phyloP scores from a whole-genome alignment of 352 stramenopile species.

The Globisporangium alternatum region DNA sequence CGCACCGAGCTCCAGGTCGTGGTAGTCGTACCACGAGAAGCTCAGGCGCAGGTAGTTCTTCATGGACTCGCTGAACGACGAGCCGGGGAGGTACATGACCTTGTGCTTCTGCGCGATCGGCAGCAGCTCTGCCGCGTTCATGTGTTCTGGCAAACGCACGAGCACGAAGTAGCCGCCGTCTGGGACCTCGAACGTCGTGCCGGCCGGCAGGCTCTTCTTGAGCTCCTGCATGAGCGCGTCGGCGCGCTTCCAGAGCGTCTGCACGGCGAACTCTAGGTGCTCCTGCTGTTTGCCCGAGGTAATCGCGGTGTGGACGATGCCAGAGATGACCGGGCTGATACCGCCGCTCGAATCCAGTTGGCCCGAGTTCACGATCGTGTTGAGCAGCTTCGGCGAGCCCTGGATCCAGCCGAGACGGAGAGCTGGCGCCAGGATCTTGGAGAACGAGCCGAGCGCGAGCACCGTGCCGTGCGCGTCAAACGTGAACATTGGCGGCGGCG shows the following conservation, averaged over 20 bases:
- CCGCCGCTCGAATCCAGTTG: slow-evolving; percentile 92
- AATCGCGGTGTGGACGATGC: slow-evolving; percentile 81
- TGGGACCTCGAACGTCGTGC: slow-evolving; percentile 70
- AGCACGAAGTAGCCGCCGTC: slow-evolving; percentile 90
- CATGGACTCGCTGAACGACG: slow-evolving; percentile 83
- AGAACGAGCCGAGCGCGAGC: slow-evolving; percentile 92
- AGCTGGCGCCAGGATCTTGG: slow-evolving; percentile 93
- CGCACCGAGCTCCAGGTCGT: slow-evolving; percentile 74
- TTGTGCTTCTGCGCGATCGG: slow-evolving; percentile 84
- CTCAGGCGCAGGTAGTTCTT: slow-evolving; percentile 87
- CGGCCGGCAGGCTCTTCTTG: slow-evolving; percentile 52
- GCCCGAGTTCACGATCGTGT: slow-evolving; percentile 76
- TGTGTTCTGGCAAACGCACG: slow-evolving; percentile 71
- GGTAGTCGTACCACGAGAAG: slow-evolving; percentile 86
- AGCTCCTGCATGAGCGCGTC: slow-evolving; percentile 78
- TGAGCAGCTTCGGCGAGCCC: slow-evolving; percentile 62
- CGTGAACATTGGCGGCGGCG: slow-evolving; percentile 81
- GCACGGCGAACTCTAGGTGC: slow-evolving; percentile 68
- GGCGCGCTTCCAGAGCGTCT: slow-evolving; percentile 73
- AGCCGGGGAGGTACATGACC: slow-evolving; percentile 81
- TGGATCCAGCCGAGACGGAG: slow-evolving; percentile 90
- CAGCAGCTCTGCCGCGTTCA: slow-evolving; percentile 75
- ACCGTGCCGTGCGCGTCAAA: slow-evolving; percentile 81
- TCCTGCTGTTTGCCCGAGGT: slow-evolving; percentile 66
- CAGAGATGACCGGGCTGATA: slow-evolving; percentile 91